These are phyloP conservation scores for Pseudocercospora fijiensis DNA, from an alignment of 2,329 filamentous ascomycete species.

Conservation along the genomic window DNA sequence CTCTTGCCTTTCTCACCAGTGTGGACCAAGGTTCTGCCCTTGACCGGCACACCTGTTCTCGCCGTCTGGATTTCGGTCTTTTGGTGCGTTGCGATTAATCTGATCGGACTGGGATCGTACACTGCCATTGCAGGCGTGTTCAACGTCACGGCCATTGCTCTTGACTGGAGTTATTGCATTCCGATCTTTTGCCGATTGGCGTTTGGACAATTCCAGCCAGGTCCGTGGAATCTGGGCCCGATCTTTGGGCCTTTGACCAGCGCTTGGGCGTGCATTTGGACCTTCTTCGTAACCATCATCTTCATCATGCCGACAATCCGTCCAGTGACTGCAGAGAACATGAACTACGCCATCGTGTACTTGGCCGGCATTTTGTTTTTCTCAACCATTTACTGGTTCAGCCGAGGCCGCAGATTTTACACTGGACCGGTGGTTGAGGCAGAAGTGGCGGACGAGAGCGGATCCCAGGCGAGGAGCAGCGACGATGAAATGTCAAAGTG, in stretches of 20 bases:
- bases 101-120: constrained; percentile 59
- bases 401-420: constrained; percentile 49
- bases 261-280: constrained; percentile 53
- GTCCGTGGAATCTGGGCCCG: constrained; percentile 54
- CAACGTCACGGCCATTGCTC: constrained; percentile 56
- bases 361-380: constrained; percentile 48
- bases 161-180: constrained; percentile 58
- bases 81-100: constrained; percentile 58
- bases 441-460: constrained; percentile 24
- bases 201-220: constrained; percentile 51
- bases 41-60: constrained; percentile 53
- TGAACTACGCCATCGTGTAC: constrained; percentile 59
- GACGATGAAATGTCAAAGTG: constrained; percentile 16
- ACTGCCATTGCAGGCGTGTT: constrained; percentile 55
- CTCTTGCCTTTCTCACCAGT: constrained; percentile 50
- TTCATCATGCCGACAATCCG: constrained; percentile 54
- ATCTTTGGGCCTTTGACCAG: constrained; percentile 42
- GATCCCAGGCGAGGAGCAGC: constrained; percentile 23
- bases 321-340: constrained; percentile 51
- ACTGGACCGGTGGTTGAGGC: constrained; percentile 48
- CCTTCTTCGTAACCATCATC: constrained; percentile 54
- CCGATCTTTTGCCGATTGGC: constrained; percentile 56
- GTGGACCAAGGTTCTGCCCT: constrained; percentile 52
- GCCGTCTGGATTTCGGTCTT: constrained; percentile 58
- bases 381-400: constrained; percentile 49